Evolutionary conservation across 768 basidiomycete genomes (phyloP), one percentile per base, ranked within the genome.

Genomic region (Lenzites betulinus): DNA sequence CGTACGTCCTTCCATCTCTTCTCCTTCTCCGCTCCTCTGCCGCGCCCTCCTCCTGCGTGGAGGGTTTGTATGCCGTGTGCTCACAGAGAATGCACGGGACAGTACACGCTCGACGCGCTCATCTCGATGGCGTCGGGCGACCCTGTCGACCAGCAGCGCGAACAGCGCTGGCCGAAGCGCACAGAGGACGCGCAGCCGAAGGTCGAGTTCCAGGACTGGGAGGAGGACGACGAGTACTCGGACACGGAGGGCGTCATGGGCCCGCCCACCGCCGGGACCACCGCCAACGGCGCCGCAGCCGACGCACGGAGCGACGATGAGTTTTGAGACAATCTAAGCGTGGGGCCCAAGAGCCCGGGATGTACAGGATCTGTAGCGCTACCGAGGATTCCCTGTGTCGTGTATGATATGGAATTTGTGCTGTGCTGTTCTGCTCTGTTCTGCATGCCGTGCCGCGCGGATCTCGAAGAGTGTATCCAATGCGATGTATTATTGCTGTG

Each of bases 111-210:
- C 58, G 72, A 83, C 46, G 83, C 84, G 13, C 69, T 90, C 70
- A 81, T 81, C 55, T 72, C 78, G 28, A 93, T 95, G 92, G 89
- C 89, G 18, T 77, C 79, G 22, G 92, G 90, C 5, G 84, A 85
- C 51, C 84, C 83, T 9, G 66, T 93, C 11, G 92, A 94, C 69
- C 78, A 79, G 51, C 92, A 94, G 65, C 82, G 91, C 54, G 87
- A 90, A 66, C 78, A 84, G 68, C 81, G 92, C 38, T 94, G 92
- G 92, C 92, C 92, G 1, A 81, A 79, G 63, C 83, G 79, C 53
- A 83, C 83, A 33, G 62, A 35, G 22, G 54, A 25, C 59, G 55
- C 56, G 35, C 67, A 73, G 39, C 74, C 74, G 35, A 78, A 82
- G 65, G 88, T 90, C 11, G 71, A 81, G 50, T 86, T 89, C 69